Base-by-base conservation (phyloP, 495 filamentous ascomycete genomes). In the Penicillium macrosclerotiorum region DNA sequence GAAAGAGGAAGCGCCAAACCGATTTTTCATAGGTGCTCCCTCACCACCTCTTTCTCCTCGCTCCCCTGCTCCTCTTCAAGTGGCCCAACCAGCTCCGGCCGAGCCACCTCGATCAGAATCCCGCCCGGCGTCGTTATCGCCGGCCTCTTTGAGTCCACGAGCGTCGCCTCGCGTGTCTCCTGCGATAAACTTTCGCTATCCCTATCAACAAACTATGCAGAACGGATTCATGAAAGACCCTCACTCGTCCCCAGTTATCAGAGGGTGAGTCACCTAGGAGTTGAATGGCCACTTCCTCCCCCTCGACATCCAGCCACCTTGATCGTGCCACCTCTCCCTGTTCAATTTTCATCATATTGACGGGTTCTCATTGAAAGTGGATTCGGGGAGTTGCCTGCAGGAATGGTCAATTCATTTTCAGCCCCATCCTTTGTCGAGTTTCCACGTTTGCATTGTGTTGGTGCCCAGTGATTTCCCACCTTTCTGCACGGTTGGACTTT, bases 221-320 rank as follows among this genome's bases (percentile, higher is more conserved):
- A 63, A 60, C 37, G 62, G 58, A 19, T 66, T 77, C 29, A 59
- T 78, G 36, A 62, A 60, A 37, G 72, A 75, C 46, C 49, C 69
- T 31, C 71, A 73, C 46, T 62, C 69, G 13, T 72, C 73, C 7
- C 65, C 73, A 37, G 64, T 67, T 22, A 77, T 78, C 42, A 67
- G 62, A 54, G 72, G 74, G 40, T 77, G 57, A 66, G 45, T 55
- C 42, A 45, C 42, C 14, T 33, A 38, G 39, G 39, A 33, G 47
- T 46, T 53, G 36, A 24, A 58, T 42, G 37, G 50, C 42, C 47
- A 31, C 39, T 17, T 23, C 29, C 37, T 40, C 51, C 20, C 25
- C 29, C 37, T 40, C 51, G 29, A 41, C 41, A 33, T 49, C 39
- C 47, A 52, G 32, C 37, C 37, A 37, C 26, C 13, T 41, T 49